phyloP scores from a whole-genome alignment of 495 filamentous ascomycete genomes.

The Oidiodendron maius region DNA sequence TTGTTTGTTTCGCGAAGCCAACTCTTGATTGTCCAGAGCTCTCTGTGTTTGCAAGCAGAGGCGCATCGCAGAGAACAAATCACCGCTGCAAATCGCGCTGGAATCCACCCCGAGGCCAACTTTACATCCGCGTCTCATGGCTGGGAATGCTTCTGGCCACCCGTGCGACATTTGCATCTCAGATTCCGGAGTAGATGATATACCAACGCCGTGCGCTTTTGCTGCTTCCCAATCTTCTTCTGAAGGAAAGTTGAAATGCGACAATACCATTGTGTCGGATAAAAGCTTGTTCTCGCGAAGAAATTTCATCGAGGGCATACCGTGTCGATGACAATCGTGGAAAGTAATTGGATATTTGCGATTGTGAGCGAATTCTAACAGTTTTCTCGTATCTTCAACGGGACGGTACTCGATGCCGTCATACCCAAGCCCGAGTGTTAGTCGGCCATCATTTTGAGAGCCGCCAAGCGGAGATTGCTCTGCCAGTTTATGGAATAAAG shows the following conservation, averaged over 20 bases:
- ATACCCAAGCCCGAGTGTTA: slow-evolving; percentile 7
- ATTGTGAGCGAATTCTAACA: slow-evolving; percentile 5
- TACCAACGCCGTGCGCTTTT: slow-evolving; percentile 7
- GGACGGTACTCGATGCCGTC: slow-evolving; percentile 6
- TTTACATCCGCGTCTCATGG: slow-evolving; percentile 6
- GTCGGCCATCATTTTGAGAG: slow-evolving; percentile 3
- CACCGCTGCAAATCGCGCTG: slow-evolving; percentile 8
- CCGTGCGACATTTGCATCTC: slow-evolving; percentile 10
- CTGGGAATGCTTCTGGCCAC: slow-evolving; percentile 6
- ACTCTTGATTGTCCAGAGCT: slow-evolving; percentile 2
- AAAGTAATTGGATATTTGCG: slow-evolving; percentile 2
- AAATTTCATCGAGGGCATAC: slow-evolving; percentile 5
- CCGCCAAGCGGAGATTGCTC: slow-evolving; percentile 2
- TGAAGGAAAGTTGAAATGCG: neutral
- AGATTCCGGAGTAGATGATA: slow-evolving; percentile 4
- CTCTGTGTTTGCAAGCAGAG: slow-evolving; percentile 7
- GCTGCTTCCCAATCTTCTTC: slow-evolving; percentile 2
- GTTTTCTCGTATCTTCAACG: slow-evolving; percentile 3
- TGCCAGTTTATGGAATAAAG: slow-evolving; percentile 4
- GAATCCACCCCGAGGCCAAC: slow-evolving; percentile 5
- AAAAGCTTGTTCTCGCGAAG: slow-evolving; percentile 1
- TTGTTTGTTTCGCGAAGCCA: neutral
- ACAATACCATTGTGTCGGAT: slow-evolving; percentile 5
- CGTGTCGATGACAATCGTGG: neutral
- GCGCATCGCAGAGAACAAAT: slow-evolving; percentile 4